A percentile compares a stretch with the other conserved stretches of the same genome.
Conservation (phyloP, 2,329 filamentous ascomycete species). For the Sporothrix pallida region DNA sequence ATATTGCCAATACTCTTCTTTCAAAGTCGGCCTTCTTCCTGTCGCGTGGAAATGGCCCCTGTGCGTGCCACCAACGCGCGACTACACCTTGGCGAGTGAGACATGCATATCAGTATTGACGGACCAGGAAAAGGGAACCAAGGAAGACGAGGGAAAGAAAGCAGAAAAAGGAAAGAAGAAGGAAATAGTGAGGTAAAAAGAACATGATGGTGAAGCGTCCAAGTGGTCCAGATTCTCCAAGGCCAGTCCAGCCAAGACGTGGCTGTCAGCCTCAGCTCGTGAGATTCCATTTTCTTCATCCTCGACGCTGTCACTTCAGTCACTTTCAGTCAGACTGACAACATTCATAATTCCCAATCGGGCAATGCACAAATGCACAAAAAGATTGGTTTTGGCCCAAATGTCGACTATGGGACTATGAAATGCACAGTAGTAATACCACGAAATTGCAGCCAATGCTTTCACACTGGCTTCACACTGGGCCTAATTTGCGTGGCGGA, state of each 20-base stretch:
- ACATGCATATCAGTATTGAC: background rate
- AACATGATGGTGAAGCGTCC: background rate
- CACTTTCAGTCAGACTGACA: background rate
- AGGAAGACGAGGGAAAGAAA: background rate
- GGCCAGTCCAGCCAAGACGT: constrained; percentile 1
- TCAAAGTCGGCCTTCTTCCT: background rate
- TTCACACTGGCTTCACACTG: background rate
- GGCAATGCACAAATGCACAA: constrained; percentile 23
- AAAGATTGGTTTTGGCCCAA: background rate
- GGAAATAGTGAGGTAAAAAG: background rate
- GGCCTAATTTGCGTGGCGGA: constrained; percentile 11
- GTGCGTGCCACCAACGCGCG: background rate
- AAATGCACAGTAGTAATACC: background rate
- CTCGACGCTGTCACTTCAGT: background rate
- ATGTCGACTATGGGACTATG: background rate
- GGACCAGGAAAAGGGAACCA: background rate
- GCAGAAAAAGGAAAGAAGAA: background rate
- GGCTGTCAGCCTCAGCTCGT: constrained; percentile 10
- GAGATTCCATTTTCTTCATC: background rate
- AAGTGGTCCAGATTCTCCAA: background rate
- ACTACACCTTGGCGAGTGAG: constrained; percentile 1
- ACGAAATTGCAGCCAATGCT: constrained; percentile 19
- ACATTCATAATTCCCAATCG: background rate
- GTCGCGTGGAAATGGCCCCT: constrained; percentile 14
- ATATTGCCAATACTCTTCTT: background rate